Evolutionary conservation across 345 rosid species (phyloP).

Genomic region (Eutrema yunnanense): DNA sequence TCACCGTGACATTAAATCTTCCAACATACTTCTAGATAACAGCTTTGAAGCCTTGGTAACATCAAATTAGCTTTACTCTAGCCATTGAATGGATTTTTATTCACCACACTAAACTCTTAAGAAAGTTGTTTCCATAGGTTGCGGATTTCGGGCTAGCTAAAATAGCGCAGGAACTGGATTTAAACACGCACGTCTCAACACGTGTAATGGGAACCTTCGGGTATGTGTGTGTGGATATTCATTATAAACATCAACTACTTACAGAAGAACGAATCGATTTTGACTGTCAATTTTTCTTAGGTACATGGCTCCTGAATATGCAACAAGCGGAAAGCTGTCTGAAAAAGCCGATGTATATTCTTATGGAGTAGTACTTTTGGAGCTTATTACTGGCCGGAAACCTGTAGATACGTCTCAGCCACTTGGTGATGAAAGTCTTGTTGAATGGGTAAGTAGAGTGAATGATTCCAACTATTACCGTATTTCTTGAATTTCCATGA

Average conservation of each 20-base stretch:
- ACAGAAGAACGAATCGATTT: neutral
- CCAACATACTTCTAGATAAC: slow-evolving; percentile 83
- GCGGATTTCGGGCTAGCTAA: slow-evolving; percentile 97
- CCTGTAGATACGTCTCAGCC: slow-evolving; percentile 94
- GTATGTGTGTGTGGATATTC: slow-evolving; percentile 31
- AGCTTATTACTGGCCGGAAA: slow-evolving; percentile 91
- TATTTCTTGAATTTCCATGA: neutral
- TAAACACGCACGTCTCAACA: slow-evolving; percentile 84
- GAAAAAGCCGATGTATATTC: slow-evolving; percentile 97
- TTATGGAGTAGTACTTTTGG: slow-evolving; percentile 92
- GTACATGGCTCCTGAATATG: slow-evolving; percentile 99
- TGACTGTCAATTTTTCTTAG: slow-evolving; percentile 30
- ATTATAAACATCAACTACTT: neutral
- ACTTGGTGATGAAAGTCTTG: slow-evolving; percentile 94
- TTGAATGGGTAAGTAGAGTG: slow-evolving; percentile 69
- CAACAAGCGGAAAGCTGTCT: slow-evolving; percentile 90
- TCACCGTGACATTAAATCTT: slow-evolving; percentile 96
- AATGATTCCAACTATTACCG: neutral
- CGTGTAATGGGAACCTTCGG: slow-evolving; percentile 99
- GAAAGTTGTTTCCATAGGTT: slow-evolving; percentile 42
- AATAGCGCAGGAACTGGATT: slow-evolving; percentile 78
- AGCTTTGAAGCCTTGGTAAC: slow-evolving; percentile 89
- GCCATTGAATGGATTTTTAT: neutral
- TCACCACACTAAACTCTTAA: neutral
- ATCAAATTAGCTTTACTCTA: slow-evolving; percentile 7